Conservation (phyloP, 1,139 yeast genomes). For the Saccharomycopsis hybrid region DNA sequence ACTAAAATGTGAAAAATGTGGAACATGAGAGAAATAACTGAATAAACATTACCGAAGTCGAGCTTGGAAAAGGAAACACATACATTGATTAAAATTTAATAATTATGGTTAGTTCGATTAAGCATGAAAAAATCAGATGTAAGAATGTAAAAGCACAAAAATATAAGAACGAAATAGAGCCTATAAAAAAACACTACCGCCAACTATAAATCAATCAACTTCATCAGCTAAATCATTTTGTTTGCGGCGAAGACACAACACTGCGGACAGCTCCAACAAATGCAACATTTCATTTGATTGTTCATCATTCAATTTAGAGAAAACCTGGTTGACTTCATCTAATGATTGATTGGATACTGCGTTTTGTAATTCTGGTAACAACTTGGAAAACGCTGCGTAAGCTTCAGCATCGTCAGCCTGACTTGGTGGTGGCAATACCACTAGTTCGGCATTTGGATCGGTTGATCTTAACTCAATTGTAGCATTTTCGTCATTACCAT, state of each 20-base stretch:
- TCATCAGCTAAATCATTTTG: constrained; percentile 10
- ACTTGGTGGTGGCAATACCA: constrained; percentile 73
- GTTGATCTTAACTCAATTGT: constrained; percentile 85
- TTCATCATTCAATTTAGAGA: constrained; percentile 64
- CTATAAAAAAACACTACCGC: too few relatives aligned
- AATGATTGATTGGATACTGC: constrained; percentile 70
- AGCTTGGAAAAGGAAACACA: too few relatives aligned
- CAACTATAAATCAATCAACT: constrained; percentile 13
- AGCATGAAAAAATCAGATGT: too few relatives aligned
- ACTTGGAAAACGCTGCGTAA: constrained; percentile 47
- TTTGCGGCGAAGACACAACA: constrained; percentile 27
- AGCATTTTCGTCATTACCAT: constrained; percentile 20
- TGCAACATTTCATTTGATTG: constrained; percentile 77
- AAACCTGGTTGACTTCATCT: constrained; percentile 77
- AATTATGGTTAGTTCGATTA: too few relatives aligned
- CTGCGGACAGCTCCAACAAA: constrained; percentile 71
- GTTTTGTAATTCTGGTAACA: constrained; percentile 59
- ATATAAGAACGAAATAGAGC: too few relatives aligned
- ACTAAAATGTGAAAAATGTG: too few relatives aligned
- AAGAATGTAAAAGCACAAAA: too few relatives aligned
- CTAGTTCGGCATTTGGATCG: constrained; percentile 74
- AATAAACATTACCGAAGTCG: too few relatives aligned
- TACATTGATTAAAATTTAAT: too few relatives aligned
- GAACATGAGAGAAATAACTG: too few relatives aligned
- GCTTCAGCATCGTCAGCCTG: constrained; percentile 46